Evolutionary conservation across 768 basidiomycete genomes (phyloP).

Genomic region (Russula earlei): DNA sequence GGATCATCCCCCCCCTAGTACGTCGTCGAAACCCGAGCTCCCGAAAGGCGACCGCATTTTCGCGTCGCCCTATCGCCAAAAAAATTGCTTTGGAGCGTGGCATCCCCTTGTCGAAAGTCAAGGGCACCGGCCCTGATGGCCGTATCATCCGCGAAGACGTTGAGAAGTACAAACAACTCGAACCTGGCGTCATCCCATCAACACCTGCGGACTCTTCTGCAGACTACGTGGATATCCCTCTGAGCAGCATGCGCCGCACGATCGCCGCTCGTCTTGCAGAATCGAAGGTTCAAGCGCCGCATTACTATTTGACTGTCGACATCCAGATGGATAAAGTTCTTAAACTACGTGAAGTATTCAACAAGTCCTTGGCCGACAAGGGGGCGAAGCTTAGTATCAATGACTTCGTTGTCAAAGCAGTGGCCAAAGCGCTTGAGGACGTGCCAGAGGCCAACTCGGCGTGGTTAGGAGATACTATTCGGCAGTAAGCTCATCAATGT

Average conservation of each 20-base stretch:
- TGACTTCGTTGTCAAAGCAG: constrained; percentile 96
- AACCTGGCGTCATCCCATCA: constrained; percentile 38
- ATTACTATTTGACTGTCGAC: constrained; percentile 93
- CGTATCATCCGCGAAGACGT: constrained; percentile 93
- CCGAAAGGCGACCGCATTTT: constrained; percentile 76
- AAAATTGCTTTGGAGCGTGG: constrained; percentile 94
- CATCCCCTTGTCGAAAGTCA: constrained; percentile 80
- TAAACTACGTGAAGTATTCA: constrained; percentile 94
- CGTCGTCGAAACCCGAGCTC: constrained; percentile 45
- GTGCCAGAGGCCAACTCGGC: constrained; percentile 98
- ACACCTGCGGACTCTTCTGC: constrained; percentile 40
- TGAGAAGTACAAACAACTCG: constrained; percentile 73
- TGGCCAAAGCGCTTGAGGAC: constrained; percentile 81
- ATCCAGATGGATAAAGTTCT: constrained; percentile 94
- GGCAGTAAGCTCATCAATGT: constrained; percentile 57
- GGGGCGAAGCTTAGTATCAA: constrained; percentile 91
- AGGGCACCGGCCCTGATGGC: constrained; percentile 89
- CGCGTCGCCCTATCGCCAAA: constrained; percentile 91
- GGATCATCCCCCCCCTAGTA: constrained; percentile 28
- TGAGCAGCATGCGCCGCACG: constrained; percentile 89
- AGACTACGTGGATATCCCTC: constrained; percentile 83
- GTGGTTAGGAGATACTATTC: constrained; percentile 92
- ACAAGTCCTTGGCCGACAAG: constrained; percentile 80
- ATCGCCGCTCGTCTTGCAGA: constrained; percentile 87
- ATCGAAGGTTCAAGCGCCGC: constrained; percentile 91